A percentile compares a stretch with the other conserved stretches of the same genome.
Conservation (phyloP, 495 filamentous ascomycete species). For the Xylaria longipes region DNA sequence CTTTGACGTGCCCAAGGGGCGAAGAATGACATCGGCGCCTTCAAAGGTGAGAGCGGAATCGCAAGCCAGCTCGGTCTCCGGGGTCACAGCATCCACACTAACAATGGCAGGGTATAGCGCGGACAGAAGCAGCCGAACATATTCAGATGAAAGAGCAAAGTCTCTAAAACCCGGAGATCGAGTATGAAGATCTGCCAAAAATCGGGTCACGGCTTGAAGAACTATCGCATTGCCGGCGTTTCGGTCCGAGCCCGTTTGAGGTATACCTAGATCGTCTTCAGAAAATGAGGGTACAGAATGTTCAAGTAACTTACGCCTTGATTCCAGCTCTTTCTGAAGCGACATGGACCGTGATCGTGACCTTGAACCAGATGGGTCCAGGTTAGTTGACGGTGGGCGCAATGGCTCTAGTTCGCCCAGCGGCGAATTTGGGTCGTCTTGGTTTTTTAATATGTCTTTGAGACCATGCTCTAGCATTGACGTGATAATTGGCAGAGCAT, state of each 20-base stretch:
- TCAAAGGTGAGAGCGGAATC: conserved; percentile 83
- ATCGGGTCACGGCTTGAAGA: conserved; percentile 76
- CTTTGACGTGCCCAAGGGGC: conserved; percentile 66
- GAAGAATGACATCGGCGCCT: conserved; percentile 80
- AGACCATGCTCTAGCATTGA: conserved; percentile 87
- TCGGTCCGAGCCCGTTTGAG: conserved; percentile 53
- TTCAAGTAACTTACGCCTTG: conserved; percentile 49
- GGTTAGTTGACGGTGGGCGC: conserved; percentile 27
- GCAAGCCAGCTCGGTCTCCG: conserved; percentile 81
- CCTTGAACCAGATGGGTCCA: conserved; percentile 39
- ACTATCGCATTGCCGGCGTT: conserved; percentile 60
- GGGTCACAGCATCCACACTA: conserved; percentile 78
- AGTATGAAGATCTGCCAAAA: conserved; percentile 76
- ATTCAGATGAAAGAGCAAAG: conserved; percentile 77
- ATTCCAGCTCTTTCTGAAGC: conserved; percentile 56
- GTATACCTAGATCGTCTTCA: conserved; percentile 19
- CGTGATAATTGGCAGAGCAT: conserved; percentile 80
- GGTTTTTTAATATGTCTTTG: conserved; percentile 67
- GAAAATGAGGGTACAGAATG: not conserved
- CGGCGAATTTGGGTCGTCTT: conserved; percentile 64
- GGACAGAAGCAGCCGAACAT: conserved; percentile 76
- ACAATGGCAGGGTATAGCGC: conserved; percentile 86
- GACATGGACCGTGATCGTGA: conserved; percentile 56
- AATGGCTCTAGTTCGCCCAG: conserved; percentile 33
- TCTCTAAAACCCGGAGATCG: conserved; percentile 78